These are phyloP conservation scores for Agastache rugosa DNA, from an alignment of 257 asterid species.

Conservation along the genomic window DNA sequence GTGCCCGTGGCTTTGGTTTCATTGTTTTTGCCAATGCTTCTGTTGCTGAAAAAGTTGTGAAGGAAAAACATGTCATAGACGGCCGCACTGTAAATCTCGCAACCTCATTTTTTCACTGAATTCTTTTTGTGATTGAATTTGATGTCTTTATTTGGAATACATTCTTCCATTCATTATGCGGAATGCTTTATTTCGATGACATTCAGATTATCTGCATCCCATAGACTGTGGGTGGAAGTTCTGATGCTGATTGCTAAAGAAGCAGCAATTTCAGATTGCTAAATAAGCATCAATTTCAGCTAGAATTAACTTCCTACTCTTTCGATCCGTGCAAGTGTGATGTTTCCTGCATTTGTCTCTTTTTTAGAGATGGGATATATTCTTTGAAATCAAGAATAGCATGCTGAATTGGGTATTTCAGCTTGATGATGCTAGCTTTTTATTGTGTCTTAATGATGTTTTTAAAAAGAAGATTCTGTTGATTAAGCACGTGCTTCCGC, in stretches of 20 bases:
- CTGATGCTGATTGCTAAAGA: conserved; percentile 14
- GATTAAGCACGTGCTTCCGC: too few relatives aligned
- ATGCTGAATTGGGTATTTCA: neutral
- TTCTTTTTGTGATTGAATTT: neutral
- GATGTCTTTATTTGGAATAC: conserved; percentile 8
- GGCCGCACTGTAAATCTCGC: conserved; percentile 55
- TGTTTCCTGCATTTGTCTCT: conserved; percentile 15
- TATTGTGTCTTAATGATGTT: neutral
- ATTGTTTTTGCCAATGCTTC: conserved; percentile 52
- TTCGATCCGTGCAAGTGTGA: neutral
- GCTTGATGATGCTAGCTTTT: neutral
- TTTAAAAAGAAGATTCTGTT: too few relatives aligned
- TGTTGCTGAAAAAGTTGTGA: conserved; percentile 60
- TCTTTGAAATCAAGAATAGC: conserved; percentile 11
- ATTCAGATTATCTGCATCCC: too few relatives aligned
- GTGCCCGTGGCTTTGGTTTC: conserved; percentile 68
- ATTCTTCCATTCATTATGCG: neutral
- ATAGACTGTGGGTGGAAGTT: conserved; percentile 5
- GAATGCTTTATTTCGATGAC: neutral
- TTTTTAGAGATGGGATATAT: conserved; percentile 2
- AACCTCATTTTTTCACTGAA: neutral
- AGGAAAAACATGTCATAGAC: conserved; percentile 55
- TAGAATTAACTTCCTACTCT: neutral
- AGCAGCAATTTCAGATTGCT: conserved; percentile 1
- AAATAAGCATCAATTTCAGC: neutral